Evolutionary conservation across 306 rosid species (phyloP).

Genomic region (Prunus dulcis): DNA sequence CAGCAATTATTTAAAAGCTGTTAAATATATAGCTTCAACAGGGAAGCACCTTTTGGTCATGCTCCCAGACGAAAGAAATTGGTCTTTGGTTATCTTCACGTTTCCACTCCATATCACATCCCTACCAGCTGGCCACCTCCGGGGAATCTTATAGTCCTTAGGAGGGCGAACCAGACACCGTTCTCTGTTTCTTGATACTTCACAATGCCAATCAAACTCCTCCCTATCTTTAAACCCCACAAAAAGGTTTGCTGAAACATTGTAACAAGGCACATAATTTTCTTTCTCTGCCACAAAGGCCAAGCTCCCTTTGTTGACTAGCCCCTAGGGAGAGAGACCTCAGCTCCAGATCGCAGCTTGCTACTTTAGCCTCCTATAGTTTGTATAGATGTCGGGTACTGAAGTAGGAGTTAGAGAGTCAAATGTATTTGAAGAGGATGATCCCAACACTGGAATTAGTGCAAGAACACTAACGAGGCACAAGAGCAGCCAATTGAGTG

Average conservation of each 20-base stretch:
- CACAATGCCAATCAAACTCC: slow-evolving; percentile 92
- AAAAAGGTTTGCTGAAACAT: slow-evolving; percentile 71
- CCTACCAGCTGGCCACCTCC: slow-evolving; percentile 88
- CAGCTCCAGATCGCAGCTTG: slow-evolving; percentile 71
- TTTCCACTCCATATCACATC: slow-evolving; percentile 97
- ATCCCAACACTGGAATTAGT: slow-evolving; percentile 60
- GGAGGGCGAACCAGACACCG: slow-evolving; percentile 92
- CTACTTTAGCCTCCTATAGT: slow-evolving; percentile 87
- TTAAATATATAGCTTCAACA: background rate
- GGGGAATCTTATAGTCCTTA: slow-evolving; percentile 89
- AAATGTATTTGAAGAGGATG: slow-evolving; percentile 60
- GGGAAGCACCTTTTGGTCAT: slow-evolving; percentile 86
- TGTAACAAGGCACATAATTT: slow-evolving; percentile 79
- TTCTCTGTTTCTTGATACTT: slow-evolving; percentile 38
- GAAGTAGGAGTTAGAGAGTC: slow-evolving; percentile 40
- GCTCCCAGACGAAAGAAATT: slow-evolving; percentile 96
- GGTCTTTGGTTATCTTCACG: slow-evolving; percentile 92
- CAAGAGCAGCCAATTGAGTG: slow-evolving; percentile 69
- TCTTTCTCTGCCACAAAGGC: slow-evolving; percentile 83
- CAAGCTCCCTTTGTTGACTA: slow-evolving; percentile 58
- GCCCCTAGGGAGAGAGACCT: slow-evolving; percentile 55
- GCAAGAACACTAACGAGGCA: slow-evolving; percentile 66
- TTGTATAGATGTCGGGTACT: slow-evolving; percentile 57
- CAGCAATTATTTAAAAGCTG: background rate
- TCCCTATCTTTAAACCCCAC: slow-evolving; percentile 73